These are phyloP conservation scores for Umbilicus rupestris DNA, from an alignment of 164 flowering plant genomes.

Conservation along the genomic window DNA sequence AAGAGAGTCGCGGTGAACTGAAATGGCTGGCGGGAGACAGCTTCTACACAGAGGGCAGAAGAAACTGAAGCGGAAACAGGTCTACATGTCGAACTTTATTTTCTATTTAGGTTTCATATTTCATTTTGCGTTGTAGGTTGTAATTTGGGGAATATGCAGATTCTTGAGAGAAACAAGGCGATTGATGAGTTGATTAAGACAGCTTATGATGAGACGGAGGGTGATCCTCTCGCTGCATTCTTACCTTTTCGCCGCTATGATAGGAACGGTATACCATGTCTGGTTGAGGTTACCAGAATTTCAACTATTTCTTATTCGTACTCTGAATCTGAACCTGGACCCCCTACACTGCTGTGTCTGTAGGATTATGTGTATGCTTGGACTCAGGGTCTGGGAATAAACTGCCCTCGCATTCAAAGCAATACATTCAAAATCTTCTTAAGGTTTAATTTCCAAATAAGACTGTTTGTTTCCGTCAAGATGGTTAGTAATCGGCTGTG, in stretches of 20 bases:
- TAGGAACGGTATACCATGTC: conserved; percentile 32
- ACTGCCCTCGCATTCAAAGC: conserved; percentile 48
- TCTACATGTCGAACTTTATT: background rate
- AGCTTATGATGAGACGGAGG: conserved; percentile 47
- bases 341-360: background rate
- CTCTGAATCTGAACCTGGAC: too few relatives aligned
- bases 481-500: background rate
- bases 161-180: conserved; percentile 59
- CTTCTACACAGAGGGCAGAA: background rate
- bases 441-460: conserved; percentile 41
- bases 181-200: conserved; percentile 41
- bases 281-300: background rate
- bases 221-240: conserved; percentile 30
- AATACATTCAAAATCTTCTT: conserved; percentile 57
- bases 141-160: conserved; percentile 19
- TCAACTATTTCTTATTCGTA: too few relatives aligned
- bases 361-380: conserved; percentile 55
- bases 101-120: background rate
- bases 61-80: conserved; percentile 4
- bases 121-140: background rate
- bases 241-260: conserved; percentile 36
- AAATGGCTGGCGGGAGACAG: conserved; percentile 1
- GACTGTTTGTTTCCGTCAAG: background rate
- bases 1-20: too few relatives aligned
- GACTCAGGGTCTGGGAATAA: conserved; percentile 62